Evolutionary conservation across 495 filamentous ascomycete species (phyloP).

Genomic region (Physcia stellaris): DNA sequence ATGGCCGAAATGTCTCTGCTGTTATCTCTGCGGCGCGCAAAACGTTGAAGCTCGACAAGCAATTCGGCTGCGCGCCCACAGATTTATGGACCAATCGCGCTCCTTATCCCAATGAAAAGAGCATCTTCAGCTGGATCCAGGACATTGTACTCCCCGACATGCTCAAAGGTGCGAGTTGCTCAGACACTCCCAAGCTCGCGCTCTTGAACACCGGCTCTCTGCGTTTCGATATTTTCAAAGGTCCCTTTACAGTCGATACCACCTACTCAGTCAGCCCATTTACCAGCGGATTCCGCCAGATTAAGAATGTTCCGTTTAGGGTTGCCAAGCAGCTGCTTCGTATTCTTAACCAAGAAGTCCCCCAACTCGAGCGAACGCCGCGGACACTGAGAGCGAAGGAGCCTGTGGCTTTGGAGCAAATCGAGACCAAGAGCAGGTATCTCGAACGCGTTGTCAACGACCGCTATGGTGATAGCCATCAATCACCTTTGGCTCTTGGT

Average conservation of each 20-base stretch:
- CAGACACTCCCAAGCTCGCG: constrained; percentile 45
- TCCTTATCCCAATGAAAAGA: constrained; percentile 52
- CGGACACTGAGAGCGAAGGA: constrained; percentile 9
- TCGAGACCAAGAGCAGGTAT: constrained; percentile 31
- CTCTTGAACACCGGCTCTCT: constrained; percentile 82
- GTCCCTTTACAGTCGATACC: constrained; percentile 73
- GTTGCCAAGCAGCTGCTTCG: constrained; percentile 55
- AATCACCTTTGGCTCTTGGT: neutral
- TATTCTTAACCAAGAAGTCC: constrained; percentile 59
- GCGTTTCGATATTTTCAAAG: constrained; percentile 91
- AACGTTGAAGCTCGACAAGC: constrained; percentile 54
- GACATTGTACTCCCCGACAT: constrained; percentile 54
- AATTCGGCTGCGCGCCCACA: constrained; percentile 70
- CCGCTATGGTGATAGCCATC: neutral
- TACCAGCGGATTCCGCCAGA: constrained; percentile 60
- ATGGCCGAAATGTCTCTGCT: constrained; percentile 59
- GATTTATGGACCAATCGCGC: constrained; percentile 68
- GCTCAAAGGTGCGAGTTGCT: constrained; percentile 33
- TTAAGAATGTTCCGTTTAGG: constrained; percentile 65
- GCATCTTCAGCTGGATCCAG: constrained; percentile 72
- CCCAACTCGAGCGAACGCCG: constrained; percentile 30
- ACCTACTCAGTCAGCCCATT: constrained; percentile 84
- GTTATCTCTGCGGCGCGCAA: constrained; percentile 57
- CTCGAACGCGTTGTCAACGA: constrained; percentile 7
- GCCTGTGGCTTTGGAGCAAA: constrained; percentile 28